Evolutionary conservation across 805 yeast species (phyloP).

Genomic region (Zygosaccharomyces siamensis): DNA sequence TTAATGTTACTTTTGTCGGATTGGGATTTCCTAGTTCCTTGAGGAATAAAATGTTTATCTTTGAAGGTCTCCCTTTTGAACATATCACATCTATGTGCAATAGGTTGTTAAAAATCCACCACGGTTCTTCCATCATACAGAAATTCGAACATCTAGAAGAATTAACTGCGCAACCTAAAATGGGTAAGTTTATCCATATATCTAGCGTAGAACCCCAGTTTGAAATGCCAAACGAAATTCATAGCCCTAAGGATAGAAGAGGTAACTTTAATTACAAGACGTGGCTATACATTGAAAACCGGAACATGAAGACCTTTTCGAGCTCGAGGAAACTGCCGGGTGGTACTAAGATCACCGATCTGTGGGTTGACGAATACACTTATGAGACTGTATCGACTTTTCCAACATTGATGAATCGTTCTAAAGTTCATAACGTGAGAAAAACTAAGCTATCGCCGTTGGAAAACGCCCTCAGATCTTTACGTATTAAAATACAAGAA

Average conservation of each 20-base stretch:
- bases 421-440: slow-evolving; percentile 53
- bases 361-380: slow-evolving; percentile 86
- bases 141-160: slow-evolving; percentile 51
- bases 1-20: slow-evolving; percentile 76
- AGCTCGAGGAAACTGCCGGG: slow-evolving; percentile 70
- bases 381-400: slow-evolving; percentile 70
- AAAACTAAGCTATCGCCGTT: slow-evolving; percentile 69
- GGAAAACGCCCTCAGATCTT: slow-evolving; percentile 69
- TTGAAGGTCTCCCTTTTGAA: slow-evolving; percentile 84
- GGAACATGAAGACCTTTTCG: slow-evolving; percentile 64
- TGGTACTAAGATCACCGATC: slow-evolving; percentile 60
- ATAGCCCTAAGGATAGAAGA: slow-evolving; percentile 43
- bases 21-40: slow-evolving; percentile 76
- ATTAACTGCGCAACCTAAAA: slow-evolving; percentile 46
- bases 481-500: slow-evolving; percentile 66
- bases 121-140: slow-evolving; percentile 71
- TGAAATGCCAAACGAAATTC: slow-evolving; percentile 35
- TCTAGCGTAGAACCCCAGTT: slow-evolving; percentile 60
- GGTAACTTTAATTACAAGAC: slow-evolving; percentile 48
- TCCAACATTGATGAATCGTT: slow-evolving; percentile 84
- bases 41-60: slow-evolving; percentile 71
- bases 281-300: slow-evolving; percentile 68
- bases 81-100: slow-evolving; percentile 80
- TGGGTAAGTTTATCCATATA: slow-evolving; percentile 72
- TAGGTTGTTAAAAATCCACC: slow-evolving; percentile 66